These are phyloP conservation scores for Talaromyces funiculosus DNA, from an alignment of 2,329 filamentous ascomycete genomes.

Conservation along the genomic window DNA sequence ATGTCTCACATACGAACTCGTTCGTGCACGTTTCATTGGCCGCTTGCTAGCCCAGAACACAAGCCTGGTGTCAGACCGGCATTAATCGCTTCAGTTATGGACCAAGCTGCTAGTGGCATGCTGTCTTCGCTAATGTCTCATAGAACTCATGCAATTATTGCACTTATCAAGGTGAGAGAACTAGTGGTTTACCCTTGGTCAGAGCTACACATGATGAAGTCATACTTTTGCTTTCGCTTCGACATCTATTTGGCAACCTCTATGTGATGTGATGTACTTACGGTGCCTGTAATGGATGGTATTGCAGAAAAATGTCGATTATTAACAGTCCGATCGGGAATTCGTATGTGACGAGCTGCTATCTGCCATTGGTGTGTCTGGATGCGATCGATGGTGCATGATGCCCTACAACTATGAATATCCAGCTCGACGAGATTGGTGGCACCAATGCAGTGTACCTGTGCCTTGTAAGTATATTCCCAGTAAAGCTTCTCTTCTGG, in stretches of 20 bases:
- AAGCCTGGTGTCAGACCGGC: neutral
- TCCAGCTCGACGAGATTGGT: neutral
- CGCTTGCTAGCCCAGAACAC: neutral
- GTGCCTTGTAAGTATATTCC: neutral
- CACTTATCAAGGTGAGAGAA: neutral
- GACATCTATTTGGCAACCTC: neutral
- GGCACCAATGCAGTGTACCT: neutral
- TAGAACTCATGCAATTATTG: neutral
- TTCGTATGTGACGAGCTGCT: neutral
- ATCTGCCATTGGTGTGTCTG: neutral
- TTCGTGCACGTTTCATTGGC: conserved; percentile 1
- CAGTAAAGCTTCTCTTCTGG: neutral
- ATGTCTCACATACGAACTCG: conserved; percentile 4
- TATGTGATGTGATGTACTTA: neutral
- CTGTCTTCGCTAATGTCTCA: neutral
- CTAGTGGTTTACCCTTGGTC: conserved; percentile 1
- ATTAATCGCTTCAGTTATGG: neutral
- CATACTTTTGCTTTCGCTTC: neutral
- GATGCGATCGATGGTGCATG: neutral
- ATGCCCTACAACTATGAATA: neutral
- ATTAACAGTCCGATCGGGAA: neutral
- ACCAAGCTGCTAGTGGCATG: neutral
- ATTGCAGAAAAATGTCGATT: neutral
- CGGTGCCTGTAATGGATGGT: neutral
- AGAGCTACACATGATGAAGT: neutral